Percentiles rank a stretch among this genome's conserved stretches.
These are phyloP conservation scores for Leccinum sublutescens DNA, from an alignment of 768 basidiomycete species.

Conservation along the genomic window DNA sequence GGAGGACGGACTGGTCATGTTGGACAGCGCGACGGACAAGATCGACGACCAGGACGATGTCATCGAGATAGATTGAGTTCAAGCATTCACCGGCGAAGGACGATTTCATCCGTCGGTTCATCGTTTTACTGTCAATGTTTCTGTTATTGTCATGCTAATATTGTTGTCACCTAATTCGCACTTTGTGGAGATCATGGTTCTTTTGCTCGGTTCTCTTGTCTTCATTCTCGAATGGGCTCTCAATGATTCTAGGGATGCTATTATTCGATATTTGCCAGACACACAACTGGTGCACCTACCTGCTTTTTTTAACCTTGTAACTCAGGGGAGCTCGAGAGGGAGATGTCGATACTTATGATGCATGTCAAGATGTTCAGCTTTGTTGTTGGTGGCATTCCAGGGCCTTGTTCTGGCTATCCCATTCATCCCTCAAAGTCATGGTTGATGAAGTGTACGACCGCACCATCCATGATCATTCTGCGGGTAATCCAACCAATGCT, in stretches of 20 bases:
- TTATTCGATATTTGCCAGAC: background rate
- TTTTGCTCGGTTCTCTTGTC: background rate
- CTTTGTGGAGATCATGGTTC: background rate
- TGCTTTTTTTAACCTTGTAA: background rate
- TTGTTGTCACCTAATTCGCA: background rate
- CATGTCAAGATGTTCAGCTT: background rate
- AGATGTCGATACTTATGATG: background rate
- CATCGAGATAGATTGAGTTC: conserved; percentile 52
- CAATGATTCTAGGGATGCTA: background rate
- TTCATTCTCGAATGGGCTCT: background rate
- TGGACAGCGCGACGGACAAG: conserved; percentile 56
- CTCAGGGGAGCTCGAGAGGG: background rate
- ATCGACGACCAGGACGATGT: conserved; percentile 57
- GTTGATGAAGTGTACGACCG: background rate
- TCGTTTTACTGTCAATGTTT: background rate
- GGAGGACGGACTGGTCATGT: conserved; percentile 69
- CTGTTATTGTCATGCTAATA: conserved; percentile 6
- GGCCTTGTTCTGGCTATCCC: background rate
- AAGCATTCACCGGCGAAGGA: background rate
- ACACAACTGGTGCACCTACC: too few relatives aligned
- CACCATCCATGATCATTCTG: background rate
- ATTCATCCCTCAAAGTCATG: background rate
- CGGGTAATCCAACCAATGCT: background rate
- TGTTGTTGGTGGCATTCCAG: background rate
- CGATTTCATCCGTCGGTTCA: background rate